Evolutionary conservation across 371 early-diverging fungal genomes (phyloP).

Genomic region (Apophysomyces elegans): DNA sequence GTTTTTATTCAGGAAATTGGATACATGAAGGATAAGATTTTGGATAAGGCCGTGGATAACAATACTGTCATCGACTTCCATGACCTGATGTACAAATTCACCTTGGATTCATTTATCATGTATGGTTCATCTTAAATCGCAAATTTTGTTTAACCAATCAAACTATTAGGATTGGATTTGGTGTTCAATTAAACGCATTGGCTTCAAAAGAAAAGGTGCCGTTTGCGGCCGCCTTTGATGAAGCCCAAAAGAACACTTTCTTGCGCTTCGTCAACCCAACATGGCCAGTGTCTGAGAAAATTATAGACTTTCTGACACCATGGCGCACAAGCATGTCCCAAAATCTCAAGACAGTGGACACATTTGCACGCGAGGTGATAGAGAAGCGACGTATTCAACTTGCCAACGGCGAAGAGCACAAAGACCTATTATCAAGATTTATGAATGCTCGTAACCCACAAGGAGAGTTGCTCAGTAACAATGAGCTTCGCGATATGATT

Average conservation of each 20-base stretch:
- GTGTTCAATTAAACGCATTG: conserved; percentile 42
- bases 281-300: conserved; percentile 29
- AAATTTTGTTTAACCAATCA: background rate
- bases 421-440: conserved; percentile 64
- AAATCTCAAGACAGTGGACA: conserved; percentile 47
- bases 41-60: conserved; percentile 38
- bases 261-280: conserved; percentile 52
- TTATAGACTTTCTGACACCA: conserved; percentile 19
- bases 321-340: conserved; percentile 35
- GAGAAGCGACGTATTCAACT: conserved; percentile 37
- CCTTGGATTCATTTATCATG: conserved; percentile 62
- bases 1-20: conserved; percentile 57
- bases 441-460: conserved; percentile 56
- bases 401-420: conserved; percentile 27
- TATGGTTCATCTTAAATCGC: conserved; percentile 22
- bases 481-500: conserved; percentile 60
- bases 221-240: conserved; percentile 66
- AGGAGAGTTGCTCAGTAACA: conserved; percentile 47
- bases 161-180: conserved; percentile 48
- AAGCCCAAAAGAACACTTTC: conserved; percentile 40
- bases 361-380: conserved; percentile 54
- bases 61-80: conserved; percentile 47
- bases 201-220: conserved; percentile 33
- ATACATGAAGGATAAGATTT: conserved; percentile 32
- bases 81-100: conserved; percentile 54